Conservation (phyloP, 768 basidiomycete genomes). For the Coprinopsis cinerea region DNA sequence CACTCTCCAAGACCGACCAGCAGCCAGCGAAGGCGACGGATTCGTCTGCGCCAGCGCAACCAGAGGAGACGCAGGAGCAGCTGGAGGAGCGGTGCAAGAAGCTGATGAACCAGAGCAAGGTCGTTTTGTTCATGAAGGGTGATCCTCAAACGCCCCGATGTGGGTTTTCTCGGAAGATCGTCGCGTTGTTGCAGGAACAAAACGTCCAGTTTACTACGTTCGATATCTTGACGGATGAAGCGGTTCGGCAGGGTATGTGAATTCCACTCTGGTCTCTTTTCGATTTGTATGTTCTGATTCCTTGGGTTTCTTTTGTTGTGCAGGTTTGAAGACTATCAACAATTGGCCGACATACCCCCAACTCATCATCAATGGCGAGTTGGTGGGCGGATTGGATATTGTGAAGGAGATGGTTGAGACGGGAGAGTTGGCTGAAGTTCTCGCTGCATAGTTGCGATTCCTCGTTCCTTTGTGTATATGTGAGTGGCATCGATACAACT, state of each 20-base stretch:
- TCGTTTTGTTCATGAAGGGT: constrained; percentile 93
- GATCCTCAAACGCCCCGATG: constrained; percentile 71
- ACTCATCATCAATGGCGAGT: constrained; percentile 81
- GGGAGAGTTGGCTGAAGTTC: constrained; percentile 63
- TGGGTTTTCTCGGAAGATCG: constrained; percentile 78
- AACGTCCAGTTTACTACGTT: constrained; percentile 66
- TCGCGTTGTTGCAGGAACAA: constrained; percentile 58
- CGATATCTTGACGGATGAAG: constrained; percentile 80
- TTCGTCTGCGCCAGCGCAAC: constrained; percentile 17
- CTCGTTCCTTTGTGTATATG: background rate
- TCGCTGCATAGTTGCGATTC: constrained; percentile 11
- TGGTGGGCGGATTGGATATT: constrained; percentile 94
- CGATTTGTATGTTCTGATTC: background rate
- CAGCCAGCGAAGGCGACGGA: constrained; percentile 21
- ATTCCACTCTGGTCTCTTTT: background rate
- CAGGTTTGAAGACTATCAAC: constrained; percentile 71
- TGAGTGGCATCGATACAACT: background rate
- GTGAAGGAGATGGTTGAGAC: constrained; percentile 81
- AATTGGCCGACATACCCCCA: constrained; percentile 91
- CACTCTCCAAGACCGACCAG: constrained; percentile 46
- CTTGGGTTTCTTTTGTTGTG: background rate
- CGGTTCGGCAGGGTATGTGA: constrained; percentile 66
- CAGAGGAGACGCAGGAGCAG: constrained; percentile 55
- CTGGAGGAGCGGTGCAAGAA: constrained; percentile 54
- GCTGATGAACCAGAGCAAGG: constrained; percentile 74